These are phyloP conservation scores for Phytophthora fragariaefolia DNA, from an alignment of 352 stramenopile species.

Conservation along the genomic window DNA sequence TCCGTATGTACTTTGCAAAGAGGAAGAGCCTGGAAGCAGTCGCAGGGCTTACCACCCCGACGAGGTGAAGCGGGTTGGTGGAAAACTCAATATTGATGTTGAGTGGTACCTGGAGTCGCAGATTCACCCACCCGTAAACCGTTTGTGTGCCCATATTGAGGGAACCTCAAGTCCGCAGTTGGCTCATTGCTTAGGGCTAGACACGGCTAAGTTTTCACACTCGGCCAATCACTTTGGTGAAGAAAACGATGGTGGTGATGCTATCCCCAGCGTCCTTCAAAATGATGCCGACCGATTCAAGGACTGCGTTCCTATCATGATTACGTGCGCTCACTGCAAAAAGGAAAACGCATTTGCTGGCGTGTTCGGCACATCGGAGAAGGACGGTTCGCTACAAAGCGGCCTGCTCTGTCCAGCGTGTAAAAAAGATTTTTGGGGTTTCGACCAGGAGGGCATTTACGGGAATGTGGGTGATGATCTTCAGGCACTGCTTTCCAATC, in stretches of 20 bases:
- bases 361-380: constrained; percentile 58
- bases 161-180: constrained; percentile 95
- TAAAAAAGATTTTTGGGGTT: constrained; percentile 84
- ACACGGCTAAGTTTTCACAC: constrained; percentile 95
- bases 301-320: constrained; percentile 76
- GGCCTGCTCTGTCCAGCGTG: constrained; percentile 80
- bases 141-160: constrained; percentile 99
- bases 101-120: constrained; percentile 97
- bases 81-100: constrained; percentile 92
- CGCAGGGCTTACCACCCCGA: constrained; percentile 89
- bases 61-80: constrained; percentile 76
- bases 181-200: constrained; percentile 96
- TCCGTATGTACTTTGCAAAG: constrained; percentile 96
- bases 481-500: constrained; percentile 80
- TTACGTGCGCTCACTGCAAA: constrained; percentile 79
- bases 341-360: constrained; percentile 72
- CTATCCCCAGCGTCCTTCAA: constrained; percentile 90
- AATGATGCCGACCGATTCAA: constrained; percentile 92
- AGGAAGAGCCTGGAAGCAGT: constrained; percentile 78
- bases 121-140: constrained; percentile 98
- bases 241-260: constrained; percentile 83
- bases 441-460: constrained; percentile 78
- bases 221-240: constrained; percentile 80
- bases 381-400: constrained; percentile 43
- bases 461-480: constrained; percentile 79